Evolutionary conservation across 1,284 basidiomycete genomes (phyloP), one percentile per base, ranked within the genome.

Genomic region (Marasmius tenuissimus): DNA sequence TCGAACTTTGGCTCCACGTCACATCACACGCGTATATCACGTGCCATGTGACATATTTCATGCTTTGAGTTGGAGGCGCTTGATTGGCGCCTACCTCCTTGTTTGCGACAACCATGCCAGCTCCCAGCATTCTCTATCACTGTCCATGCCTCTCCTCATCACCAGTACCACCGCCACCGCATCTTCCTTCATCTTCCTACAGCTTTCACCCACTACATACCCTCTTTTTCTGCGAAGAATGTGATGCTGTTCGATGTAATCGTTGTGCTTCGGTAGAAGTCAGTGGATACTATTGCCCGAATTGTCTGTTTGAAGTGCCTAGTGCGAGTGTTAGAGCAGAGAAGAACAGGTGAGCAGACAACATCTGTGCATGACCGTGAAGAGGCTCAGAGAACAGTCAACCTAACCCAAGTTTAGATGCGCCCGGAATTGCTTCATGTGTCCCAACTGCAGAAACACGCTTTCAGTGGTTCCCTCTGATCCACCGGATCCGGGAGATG

Each of bases 221-320:
- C 20, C 87, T 99, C 16, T 97, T 95, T 78, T 99, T 98, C 75
- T 99, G 97, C 76, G 96, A 98, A 75, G 97, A 98, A 82, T 99
- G 97, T 76, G 96, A 98, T 73, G 89, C 92, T 1, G 86, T 99
- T 48, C 81, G 96, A 59, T 99, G 97, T 72, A 92, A 96, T 71
- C 85, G 89, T 66, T 99, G 97, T 70, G 93, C 97, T 8, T 86
- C 89, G 4, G 80, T 94, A 57, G 97, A 99, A 83, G 91, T 98
- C 71, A 93, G 94, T 71, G 93, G 93, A 58, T 98, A 98, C 76
- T 98, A 94, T 73, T 99, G 97, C 72, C 97, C 97, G 22, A 96
- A 97, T 74, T 99, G 97, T 73, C 82, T 98, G n/a, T 99, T 99
- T 74, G 97, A 99, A 70, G 97, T 99, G 4, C 97, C 97, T 0